Conservation (phyloP, 768 basidiomycete genomes). For the Albatrellus ellisii region DNA sequence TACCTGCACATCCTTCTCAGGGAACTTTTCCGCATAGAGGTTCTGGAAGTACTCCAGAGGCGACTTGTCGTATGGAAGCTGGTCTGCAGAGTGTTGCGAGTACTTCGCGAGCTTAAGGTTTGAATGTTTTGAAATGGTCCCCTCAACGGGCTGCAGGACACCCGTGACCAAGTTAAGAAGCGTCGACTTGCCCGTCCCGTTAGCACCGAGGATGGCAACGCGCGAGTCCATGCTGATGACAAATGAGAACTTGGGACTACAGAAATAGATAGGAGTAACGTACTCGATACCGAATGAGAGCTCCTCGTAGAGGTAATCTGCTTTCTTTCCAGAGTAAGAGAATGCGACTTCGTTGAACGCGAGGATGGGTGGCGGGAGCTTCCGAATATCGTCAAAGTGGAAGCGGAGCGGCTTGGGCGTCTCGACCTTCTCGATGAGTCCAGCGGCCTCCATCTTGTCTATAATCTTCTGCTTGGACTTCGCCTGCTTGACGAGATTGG, state of each 20-base stretch:
- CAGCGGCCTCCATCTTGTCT: conserved; percentile 99
- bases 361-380: conserved; percentile 93
- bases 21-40: conserved; percentile 70
- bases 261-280: conserved; percentile 17
- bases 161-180: conserved; percentile 85
- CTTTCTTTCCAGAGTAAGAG: conserved; percentile 82
- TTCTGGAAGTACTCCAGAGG: conserved; percentile 92
- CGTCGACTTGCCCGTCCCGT: conserved; percentile 92
- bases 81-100: conserved; percentile 97
- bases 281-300: conserved; percentile 98
- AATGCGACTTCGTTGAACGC: conserved; percentile 94
- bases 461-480: conserved; percentile 99
- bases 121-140: conserved; percentile 82
- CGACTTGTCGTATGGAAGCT: conserved; percentile 83
- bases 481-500: conserved; percentile 96
- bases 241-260: conserved; percentile 4
- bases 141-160: conserved; percentile 63
- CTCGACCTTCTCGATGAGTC: conserved; percentile 88
- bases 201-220: conserved; percentile 91
- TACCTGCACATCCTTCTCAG: conserved; percentile 81
- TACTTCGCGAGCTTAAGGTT: conserved; percentile 94
- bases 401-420: conserved; percentile 62
- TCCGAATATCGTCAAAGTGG: conserved; percentile 92
- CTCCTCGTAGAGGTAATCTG: conserved; percentile 78
- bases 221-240: conserved; percentile 76